Percentiles rank a stretch among this genome's conserved stretches.
These are phyloP conservation scores for Macrocybe gigantea DNA, from an alignment of 768 basidiomycete species.

Conservation along the genomic window DNA sequence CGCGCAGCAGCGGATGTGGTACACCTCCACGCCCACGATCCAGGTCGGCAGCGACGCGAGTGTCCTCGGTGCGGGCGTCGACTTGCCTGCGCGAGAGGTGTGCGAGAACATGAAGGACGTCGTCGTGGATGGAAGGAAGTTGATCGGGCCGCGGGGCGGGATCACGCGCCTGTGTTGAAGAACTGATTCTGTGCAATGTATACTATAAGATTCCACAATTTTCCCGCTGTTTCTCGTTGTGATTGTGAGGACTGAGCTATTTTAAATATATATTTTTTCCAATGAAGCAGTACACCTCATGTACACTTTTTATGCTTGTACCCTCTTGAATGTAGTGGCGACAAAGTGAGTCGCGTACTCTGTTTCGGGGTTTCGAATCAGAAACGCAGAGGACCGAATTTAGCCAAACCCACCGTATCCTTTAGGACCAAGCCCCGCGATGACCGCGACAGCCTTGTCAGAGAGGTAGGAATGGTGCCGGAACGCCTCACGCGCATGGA, in stretches of 20 bases:
- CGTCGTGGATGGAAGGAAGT: conserved; percentile 7
- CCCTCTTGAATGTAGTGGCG: not conserved
- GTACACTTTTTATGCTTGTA: not conserved
- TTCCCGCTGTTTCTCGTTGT: too few species aligned
- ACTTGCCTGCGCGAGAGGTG: conserved; percentile 8
- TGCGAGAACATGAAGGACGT: conserved; percentile 13
- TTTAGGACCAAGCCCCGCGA: conserved; percentile 13
- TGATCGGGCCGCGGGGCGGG: conserved; percentile 5
- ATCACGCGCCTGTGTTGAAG: not conserved
- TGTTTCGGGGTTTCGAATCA: not conserved
- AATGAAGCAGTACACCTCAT: not conserved
- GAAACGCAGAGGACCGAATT: not conserved
- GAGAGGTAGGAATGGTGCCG: conserved; percentile 17
- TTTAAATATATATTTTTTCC: too few species aligned
- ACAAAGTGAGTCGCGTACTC: not conserved
- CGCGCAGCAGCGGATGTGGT: conserved; percentile 35
- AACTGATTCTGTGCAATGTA: too few species aligned
- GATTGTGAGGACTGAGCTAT: too few species aligned
- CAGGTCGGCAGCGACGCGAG: conserved; percentile 10
- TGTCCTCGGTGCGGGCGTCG: conserved; percentile 7
- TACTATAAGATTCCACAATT: too few species aligned
- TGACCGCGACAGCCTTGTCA: conserved; percentile 14
- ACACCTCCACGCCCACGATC: conserved; percentile 7
- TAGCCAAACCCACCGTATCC: conserved; percentile 9
- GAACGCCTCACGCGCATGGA: conserved; percentile 13